Base-by-base conservation (phyloP, 148 eudicot genomes). In the Chenopodium berlandieri region DNA sequence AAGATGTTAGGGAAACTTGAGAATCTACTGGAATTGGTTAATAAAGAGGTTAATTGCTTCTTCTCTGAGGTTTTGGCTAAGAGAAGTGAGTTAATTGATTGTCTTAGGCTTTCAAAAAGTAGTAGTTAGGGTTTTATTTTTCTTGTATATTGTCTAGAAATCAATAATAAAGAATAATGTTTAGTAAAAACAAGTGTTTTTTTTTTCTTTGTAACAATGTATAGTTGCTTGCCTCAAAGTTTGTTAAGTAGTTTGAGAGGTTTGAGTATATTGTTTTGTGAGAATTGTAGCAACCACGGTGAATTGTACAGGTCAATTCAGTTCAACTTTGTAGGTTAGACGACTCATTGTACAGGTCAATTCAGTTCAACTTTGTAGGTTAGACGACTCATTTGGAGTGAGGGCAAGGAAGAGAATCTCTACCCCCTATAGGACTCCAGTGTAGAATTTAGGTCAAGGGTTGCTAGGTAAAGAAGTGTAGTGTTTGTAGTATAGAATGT, bases 81-180 rank as follows among this genome's bases (percentile, higher is more conserved):
- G 32, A 87, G 94, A 72, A 86, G 37, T 74, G 76, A 90, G 80
- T 78, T 90, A 86, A 78, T 91, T 67, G 87, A 87, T 67, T 67
- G 83, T 46, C 71, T 91, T 77, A 73, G 88, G 54, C 77, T 82
- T 65, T 76, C 83, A 4, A 81, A 68, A 62, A 22, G 52, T n/a
- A 54, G 58, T 22, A 64, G 19, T 0, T 72, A 46, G 27, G 30
- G 73, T n/a, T 72, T 22, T 9, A 19, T 16, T 6, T 80, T 9
- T 73, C 5, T 46, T 80, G 54, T 72, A 71, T 22, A 56, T 56
- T 69, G 50, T 66, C 22, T 71, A 40, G n/a, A 48, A 56, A 56
- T 79, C 40, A 60, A 68, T 37, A 23, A 23, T 13, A 1, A 50
- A 63, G 16, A 74, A 64, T 25, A 46, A 22, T 73, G 76, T 46